Percentiles rank a stretch among this genome's conserved stretches.
Conservation (phyloP, 2,329 filamentous ascomycete genomes). For the Hypoxylon sp. region DNA sequence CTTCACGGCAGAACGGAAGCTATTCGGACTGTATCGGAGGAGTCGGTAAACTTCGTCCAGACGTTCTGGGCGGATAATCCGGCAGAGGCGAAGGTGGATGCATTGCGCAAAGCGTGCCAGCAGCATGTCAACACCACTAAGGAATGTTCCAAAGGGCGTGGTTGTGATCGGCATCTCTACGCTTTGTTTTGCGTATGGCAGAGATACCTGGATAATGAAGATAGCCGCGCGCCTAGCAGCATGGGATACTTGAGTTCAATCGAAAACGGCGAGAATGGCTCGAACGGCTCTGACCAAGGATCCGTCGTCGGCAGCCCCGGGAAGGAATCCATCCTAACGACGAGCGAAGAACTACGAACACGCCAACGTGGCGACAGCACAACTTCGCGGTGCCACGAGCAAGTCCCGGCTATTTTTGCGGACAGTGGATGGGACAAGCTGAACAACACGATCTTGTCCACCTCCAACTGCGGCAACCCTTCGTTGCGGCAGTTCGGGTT, state of each 20-base stretch:
- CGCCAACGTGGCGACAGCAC: slow-evolving; percentile 67
- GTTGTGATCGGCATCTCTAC: slow-evolving; percentile 93
- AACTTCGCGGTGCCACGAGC: slow-evolving; percentile 60
- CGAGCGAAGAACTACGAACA: slow-evolving; percentile 54
- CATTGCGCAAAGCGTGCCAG: slow-evolving; percentile 84
- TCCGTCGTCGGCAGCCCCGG: slow-evolving; percentile 66
- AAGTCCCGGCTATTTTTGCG: slow-evolving; percentile 83
- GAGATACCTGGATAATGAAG: slow-evolving; percentile 81
- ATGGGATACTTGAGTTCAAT: slow-evolving; percentile 73
- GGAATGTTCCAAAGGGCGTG: slow-evolving; percentile 89
- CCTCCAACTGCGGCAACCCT: slow-evolving; percentile 98
- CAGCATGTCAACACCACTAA: slow-evolving; percentile 84
- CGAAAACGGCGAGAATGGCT: slow-evolving; percentile 62
- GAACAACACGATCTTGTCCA: slow-evolving; percentile 93
- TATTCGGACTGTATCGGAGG: slow-evolving; percentile 84
- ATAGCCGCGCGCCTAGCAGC: slow-evolving; percentile 65
- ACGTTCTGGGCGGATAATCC: slow-evolving; percentile 96
- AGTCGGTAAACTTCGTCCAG: slow-evolving; percentile 88
- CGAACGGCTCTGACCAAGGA: slow-evolving; percentile 57
- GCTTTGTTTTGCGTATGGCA: slow-evolving; percentile 97
- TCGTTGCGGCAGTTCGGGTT: slow-evolving; percentile 96
- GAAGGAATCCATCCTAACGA: slow-evolving; percentile 63
- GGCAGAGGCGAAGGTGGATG: slow-evolving; percentile 84
- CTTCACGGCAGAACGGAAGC: slow-evolving; percentile 96
- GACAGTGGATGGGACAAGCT: slow-evolving; percentile 94